A percentile compares a stretch with the other conserved stretches of the same genome.
Evolutionary conservation across 2,329 filamentous ascomycete species (phyloP).

Genomic region (Colletotrichum sp.): DNA sequence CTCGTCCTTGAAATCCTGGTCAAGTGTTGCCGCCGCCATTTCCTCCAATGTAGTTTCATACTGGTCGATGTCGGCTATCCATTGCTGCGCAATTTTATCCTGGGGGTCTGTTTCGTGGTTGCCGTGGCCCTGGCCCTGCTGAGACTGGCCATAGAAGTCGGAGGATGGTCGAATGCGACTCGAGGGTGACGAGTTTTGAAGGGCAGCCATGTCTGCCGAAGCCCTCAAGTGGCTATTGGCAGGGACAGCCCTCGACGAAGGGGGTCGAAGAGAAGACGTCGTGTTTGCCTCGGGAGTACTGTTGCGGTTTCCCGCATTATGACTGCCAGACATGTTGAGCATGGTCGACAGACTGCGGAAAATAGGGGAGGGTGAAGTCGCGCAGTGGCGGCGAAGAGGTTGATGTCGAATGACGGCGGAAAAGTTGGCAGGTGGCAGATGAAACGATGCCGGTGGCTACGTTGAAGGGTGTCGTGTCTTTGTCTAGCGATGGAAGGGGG

Average conservation of each 20-base stretch:
- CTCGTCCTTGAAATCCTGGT: slow-evolving; percentile 99
- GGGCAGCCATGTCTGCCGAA: slow-evolving; percentile 93
- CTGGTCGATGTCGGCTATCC: slow-evolving; percentile 98
- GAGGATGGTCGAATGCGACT: slow-evolving; percentile 91
- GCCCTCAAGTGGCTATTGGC: slow-evolving; percentile 87
- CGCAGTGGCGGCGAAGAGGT: background rate
- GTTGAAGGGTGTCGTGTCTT: slow-evolving; percentile 20
- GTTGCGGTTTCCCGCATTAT: slow-evolving; percentile 84
- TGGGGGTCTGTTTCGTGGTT: slow-evolving; percentile 79
- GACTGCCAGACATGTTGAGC: slow-evolving; percentile 71
- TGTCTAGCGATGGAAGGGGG: slow-evolving; percentile 12
- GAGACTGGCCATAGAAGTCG: slow-evolving; percentile 86
- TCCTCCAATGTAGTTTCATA: slow-evolving; percentile 99
- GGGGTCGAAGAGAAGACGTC: slow-evolving; percentile 81
- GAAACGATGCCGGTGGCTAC: slow-evolving; percentile 18
- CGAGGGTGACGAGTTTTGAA: slow-evolving; percentile 69
- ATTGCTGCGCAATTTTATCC: slow-evolving; percentile 95
- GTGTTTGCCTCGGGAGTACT: slow-evolving; percentile 93
- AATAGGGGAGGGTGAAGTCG: background rate
- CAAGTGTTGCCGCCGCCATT: slow-evolving; percentile 97
- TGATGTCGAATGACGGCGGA: slow-evolving; percentile 11
- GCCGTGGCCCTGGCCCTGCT: slow-evolving; percentile 70
- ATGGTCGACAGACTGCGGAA: slow-evolving; percentile 35
- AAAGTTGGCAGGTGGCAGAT: slow-evolving; percentile 4
- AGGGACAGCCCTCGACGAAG: slow-evolving; percentile 77